Base-by-base conservation (phyloP, 2,329 filamentous ascomycete genomes). In the Onygenales sp. region DNA sequence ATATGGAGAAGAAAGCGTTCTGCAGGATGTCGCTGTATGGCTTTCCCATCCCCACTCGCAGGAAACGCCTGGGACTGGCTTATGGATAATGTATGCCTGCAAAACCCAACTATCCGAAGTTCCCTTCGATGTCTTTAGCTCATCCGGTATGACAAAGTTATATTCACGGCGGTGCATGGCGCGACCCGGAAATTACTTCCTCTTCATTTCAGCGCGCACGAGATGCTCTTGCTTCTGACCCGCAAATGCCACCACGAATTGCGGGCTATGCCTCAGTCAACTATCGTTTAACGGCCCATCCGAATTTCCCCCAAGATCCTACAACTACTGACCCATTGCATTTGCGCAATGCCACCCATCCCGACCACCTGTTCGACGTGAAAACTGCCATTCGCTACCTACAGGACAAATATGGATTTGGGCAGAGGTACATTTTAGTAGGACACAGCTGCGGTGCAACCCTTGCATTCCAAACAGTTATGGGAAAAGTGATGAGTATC, bases 141-240 rank as follows among this genome's bases (percentile, higher is more conserved):
- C 11, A 49, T 49, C 8, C 10, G 7, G 32, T 41, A 41, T 49
- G 17, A 41, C 7, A 36, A 51, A 72, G 70, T 52, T 75, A 72
- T 56, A 73, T 77, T 54, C 75, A 77, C 59, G 75, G 75, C 43
- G 75, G 75, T 52, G 75, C 73, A 58, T 77, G 75, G 70, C 69
- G 75, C 43, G 75, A 77, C 56, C 73, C 74, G 49, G 63, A 59
- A 9, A 64, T 72, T 39, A 70, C 68, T 10, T 63, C 69, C 3
- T 52, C 58, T 7, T 63, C 64, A 1, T 71, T 76, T 56, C 56
- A 64, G 7, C 63, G 65, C 4, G 66, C 73, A 2, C 59, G 69
- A 35, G 60, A 63, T 1, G 56, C 64, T 43, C 64, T 74, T 9
- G 64, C 68, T 31, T 57, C 57, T 33, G 49, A 38, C 6, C 33